These are phyloP conservation scores for Sungouiozyma ichnusensis DNA, from an alignment of 805 yeast genomes.

Conservation along the genomic window DNA sequence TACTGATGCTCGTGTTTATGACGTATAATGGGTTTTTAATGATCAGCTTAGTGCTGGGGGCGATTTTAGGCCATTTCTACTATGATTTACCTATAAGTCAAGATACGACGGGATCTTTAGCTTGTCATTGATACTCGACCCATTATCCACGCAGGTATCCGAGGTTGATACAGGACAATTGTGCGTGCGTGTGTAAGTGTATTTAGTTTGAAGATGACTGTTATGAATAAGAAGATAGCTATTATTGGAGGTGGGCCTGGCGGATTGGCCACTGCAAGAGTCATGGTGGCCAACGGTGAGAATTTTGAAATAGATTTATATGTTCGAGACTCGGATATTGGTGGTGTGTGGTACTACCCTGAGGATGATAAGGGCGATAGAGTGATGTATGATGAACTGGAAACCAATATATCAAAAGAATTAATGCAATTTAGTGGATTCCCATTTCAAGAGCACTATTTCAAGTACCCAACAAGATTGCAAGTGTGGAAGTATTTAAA, in stretches of 20 bases:
- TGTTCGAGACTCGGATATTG: constrained; percentile 50
- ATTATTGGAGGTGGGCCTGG: constrained; percentile 74
- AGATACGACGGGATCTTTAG: constrained; percentile 9
- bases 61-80: constrained; percentile 52
- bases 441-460: constrained; percentile 38
- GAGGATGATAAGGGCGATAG: constrained; percentile 16
- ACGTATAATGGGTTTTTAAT: constrained; percentile 80
- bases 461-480: constrained; percentile 46
- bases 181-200: neutral
- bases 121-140: constrained; percentile 16
- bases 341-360: constrained; percentile 71
- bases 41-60: constrained; percentile 64
- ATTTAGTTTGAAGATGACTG: neutral
- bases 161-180: neutral
- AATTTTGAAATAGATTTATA: constrained; percentile 43
- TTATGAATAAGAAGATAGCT: constrained; percentile 31
- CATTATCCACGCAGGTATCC: neutral
- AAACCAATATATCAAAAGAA: constrained; percentile 55
- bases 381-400: constrained; percentile 54
- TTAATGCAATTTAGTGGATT: constrained; percentile 55
- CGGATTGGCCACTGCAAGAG: constrained; percentile 58
- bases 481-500: constrained; percentile 55
- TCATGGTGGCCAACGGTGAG: constrained; percentile 42
- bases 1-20: constrained; percentile 76
- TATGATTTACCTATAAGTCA: constrained; percentile 36